These are phyloP conservation scores for Magnusiomyces suaveolens DNA, from an alignment of 1,139 yeast species.

Conservation along the genomic window DNA sequence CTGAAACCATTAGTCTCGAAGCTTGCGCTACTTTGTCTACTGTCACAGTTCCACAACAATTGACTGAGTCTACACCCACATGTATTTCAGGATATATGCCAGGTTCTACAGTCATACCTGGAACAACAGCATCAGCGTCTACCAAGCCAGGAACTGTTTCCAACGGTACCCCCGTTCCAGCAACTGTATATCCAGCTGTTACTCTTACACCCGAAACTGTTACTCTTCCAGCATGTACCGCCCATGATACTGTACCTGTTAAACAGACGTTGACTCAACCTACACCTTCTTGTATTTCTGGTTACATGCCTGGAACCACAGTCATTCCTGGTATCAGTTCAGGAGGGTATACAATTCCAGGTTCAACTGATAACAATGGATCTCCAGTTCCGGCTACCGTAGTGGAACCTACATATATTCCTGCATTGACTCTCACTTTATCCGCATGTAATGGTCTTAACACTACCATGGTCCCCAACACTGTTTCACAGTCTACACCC, in stretches of 20 bases:
- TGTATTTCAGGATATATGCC: constrained; percentile 7
- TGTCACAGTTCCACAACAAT: constrained; percentile 5
- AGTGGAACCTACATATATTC: background rate
- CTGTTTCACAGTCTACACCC: constrained; percentile 4
- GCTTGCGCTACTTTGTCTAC: constrained; percentile 9
- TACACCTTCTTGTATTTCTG: constrained; percentile 2
- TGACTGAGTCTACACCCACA: no score
- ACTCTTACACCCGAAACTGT: constrained; percentile 1
- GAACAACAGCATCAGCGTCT: background rate
- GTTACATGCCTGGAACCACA: constrained; percentile 10
- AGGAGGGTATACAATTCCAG: constrained; percentile 2
- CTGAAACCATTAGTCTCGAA: constrained; percentile 5
- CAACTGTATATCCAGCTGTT: background rate
- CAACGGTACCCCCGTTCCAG: no score
- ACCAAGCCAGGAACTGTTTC: constrained; percentile 5
- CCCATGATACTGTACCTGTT: constrained; percentile 5
- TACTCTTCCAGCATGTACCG: constrained; percentile 7
- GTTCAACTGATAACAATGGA: background rate
- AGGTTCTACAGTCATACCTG: constrained; percentile 9
- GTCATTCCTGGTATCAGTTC: constrained; percentile 4
- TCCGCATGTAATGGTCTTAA: constrained; percentile 7
- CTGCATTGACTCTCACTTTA: constrained; percentile 7
- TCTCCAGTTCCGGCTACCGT: constrained; percentile 2
- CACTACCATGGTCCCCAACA: constrained; percentile 5
- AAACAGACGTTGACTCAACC: background rate